Percentiles rank a stretch among this genome's conserved stretches.
Evolutionary conservation across 2,329 filamentous ascomycete species (phyloP).

Genomic region (Pyrenophora graminea): DNA sequence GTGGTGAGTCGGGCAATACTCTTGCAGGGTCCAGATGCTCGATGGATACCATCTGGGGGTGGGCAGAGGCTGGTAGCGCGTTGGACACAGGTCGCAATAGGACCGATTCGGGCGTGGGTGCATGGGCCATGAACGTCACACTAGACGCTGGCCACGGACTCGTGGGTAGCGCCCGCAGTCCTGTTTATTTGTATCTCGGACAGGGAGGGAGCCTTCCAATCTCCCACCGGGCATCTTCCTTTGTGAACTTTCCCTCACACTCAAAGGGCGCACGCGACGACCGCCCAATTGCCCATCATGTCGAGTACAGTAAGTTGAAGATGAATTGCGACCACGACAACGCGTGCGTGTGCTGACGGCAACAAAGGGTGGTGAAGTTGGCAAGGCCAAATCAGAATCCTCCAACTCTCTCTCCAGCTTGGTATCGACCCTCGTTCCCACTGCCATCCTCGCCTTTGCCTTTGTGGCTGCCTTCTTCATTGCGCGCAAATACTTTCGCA

Average conservation of each 20-base stretch:
- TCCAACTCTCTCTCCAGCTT: slow-evolving; percentile 56
- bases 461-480: slow-evolving; percentile 49
- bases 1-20: slow-evolving; percentile 9
- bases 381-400: slow-evolving; percentile 22
- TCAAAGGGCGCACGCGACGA: slow-evolving; percentile 12
- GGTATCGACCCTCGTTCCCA: slow-evolving; percentile 42
- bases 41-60: slow-evolving; percentile 3
- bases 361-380: slow-evolving; percentile 28
- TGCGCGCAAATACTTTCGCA: slow-evolving; percentile 49
- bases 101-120: slow-evolving; percentile 20
- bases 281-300: slow-evolving; percentile 24
- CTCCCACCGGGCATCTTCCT: slow-evolving; percentile 9
- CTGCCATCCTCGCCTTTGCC: slow-evolving; percentile 32
- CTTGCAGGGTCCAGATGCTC: slow-evolving; percentile 19
- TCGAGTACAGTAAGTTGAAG: slow-evolving; percentile 24
- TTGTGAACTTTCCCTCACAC: slow-evolving; percentile 2
- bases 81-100: slow-evolving; percentile 7
- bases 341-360: slow-evolving; percentile 6
- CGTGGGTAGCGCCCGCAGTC: slow-evolving; percentile 22
- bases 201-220: slow-evolving; percentile 15
- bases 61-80: slow-evolving; percentile 13
- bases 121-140: slow-evolving; percentile 23
- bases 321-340: neutral
- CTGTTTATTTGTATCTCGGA: slow-evolving; percentile 24
- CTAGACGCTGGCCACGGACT: slow-evolving; percentile 10